Evolutionary conservation across 1,284 basidiomycete genomes (phyloP).

Genomic region (Hymenochaete sp.): DNA sequence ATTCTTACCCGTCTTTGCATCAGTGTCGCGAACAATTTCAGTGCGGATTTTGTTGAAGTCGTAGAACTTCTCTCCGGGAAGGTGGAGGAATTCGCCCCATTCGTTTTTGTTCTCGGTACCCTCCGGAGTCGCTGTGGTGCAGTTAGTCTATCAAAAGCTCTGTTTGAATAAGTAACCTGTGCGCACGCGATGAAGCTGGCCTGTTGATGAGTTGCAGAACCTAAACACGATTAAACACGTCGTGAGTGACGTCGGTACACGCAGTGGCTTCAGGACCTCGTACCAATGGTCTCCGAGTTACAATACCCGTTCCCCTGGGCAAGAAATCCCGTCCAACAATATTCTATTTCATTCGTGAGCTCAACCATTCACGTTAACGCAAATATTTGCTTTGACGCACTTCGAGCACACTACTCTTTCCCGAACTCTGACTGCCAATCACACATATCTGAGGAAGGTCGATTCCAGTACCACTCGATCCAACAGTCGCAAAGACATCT

Average conservation of each 20-base stretch:
- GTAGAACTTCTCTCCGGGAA: slow-evolving; percentile 94
- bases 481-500: slow-evolving; percentile 79
- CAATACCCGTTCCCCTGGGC: slow-evolving; percentile 95
- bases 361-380: too few relatives aligned
- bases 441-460: slow-evolving; percentile 85
- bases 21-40: slow-evolving; percentile 94
- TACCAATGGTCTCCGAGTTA: slow-evolving; percentile 89
- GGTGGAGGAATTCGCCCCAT: slow-evolving; percentile 97
- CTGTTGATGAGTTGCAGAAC: slow-evolving; percentile 94
- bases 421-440: slow-evolving; percentile 78
- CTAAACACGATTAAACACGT: slow-evolving; percentile 31
- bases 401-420: slow-evolving; percentile 83
- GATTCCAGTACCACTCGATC: slow-evolving; percentile 64
- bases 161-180: slow-evolving; percentile 20
- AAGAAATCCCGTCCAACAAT: slow-evolving; percentile 96
- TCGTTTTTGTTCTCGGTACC: slow-evolving; percentile 81
- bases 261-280: slow-evolving; percentile 23
- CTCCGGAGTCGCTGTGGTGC: slow-evolving; percentile 41
- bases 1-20: slow-evolving; percentile 96
- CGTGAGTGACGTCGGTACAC: background rate
- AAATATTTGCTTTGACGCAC: too few relatives aligned
- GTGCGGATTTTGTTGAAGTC: slow-evolving; percentile 96
- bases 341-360: slow-evolving; percentile 57
- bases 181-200: slow-evolving; percentile 33
- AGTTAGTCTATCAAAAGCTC: slow-evolving; percentile 16